A percentile compares a stretch with the other conserved stretches of the same genome.
phyloP scores from a whole-genome alignment of 176 grass and related monocot genomes.

The Pontederia crassipes region DNA sequence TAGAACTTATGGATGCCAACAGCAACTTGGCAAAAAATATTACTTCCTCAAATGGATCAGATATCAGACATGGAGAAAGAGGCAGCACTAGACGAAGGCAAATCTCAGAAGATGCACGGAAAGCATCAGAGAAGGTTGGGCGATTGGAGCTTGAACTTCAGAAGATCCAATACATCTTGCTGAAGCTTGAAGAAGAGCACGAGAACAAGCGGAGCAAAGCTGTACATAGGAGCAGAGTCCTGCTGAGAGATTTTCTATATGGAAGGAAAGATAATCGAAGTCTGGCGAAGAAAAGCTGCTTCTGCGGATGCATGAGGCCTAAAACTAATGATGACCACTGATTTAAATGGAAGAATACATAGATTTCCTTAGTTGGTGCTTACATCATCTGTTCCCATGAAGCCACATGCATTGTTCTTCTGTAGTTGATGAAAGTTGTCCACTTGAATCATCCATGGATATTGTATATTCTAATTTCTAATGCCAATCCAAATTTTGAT shows the following conservation, averaged over 20 bases:
- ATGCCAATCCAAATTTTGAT: too few species aligned
- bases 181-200: slow-evolving; percentile 81
- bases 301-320: slow-evolving; percentile 69
- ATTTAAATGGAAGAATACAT: neutral
- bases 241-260: slow-evolving; percentile 85
- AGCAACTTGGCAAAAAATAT: slow-evolving; percentile 50
- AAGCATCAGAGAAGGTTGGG: slow-evolving; percentile 69
- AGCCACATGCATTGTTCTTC: too few species aligned
- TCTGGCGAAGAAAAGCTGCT: slow-evolving; percentile 36
- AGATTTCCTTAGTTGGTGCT: too few species aligned
- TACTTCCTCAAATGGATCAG: slow-evolving; percentile 23
- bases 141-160: slow-evolving; percentile 79
- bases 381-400: too few species aligned
- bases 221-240: slow-evolving; percentile 53
- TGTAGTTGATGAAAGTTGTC: too few species aligned
- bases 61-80: slow-evolving; percentile 35
- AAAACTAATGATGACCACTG: slow-evolving; percentile 26
- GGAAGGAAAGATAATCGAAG: slow-evolving; percentile 47
- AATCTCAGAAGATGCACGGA: slow-evolving; percentile 50
- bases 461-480: too few species aligned
- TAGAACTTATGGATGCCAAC: slow-evolving; percentile 58
- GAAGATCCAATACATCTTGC: slow-evolving; percentile 73
- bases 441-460: too few species aligned
- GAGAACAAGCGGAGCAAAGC: slow-evolving; percentile 38
- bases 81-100: slow-evolving; percentile 50